Evolutionary conservation across 2,329 filamentous ascomycete genomes (phyloP).

Genomic region (Claviceps maximensis): DNA sequence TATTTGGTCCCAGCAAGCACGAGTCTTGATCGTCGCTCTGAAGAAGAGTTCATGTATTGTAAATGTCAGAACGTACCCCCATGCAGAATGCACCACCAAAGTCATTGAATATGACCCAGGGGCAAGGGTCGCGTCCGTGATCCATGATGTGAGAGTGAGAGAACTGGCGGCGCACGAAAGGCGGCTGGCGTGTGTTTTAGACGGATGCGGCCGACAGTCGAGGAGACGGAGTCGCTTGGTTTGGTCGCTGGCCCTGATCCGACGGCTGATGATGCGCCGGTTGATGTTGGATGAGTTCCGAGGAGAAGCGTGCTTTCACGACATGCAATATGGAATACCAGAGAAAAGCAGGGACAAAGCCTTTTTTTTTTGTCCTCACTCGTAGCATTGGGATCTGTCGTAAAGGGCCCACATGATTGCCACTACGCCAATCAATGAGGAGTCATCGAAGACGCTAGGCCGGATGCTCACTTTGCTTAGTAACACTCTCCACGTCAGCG

Average conservation of each 20-base stretch:
- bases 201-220: not conserved
- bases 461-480: not conserved
- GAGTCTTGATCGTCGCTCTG: not conserved
- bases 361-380: not conserved
- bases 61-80: slow-evolving; percentile 53
- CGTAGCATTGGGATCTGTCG: not conserved
- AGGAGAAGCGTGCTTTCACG: not conserved
- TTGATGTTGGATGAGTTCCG: not conserved
- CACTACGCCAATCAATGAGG: not conserved
- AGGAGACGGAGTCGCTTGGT: not conserved
- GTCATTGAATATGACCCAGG: slow-evolving; percentile 92
- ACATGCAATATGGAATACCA: not conserved
- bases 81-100: slow-evolving; percentile 95
- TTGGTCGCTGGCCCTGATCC: not conserved
- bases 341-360: not conserved
- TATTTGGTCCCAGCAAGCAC: not conserved
- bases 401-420: not conserved
- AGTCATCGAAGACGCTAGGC: not conserved
- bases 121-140: slow-evolving; percentile 93
- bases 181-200: not conserved
- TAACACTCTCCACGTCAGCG: too few species aligned
- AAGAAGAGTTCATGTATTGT: not conserved
- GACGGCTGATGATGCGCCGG: slow-evolving; percentile 1
- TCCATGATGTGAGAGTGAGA: slow-evolving; percentile 47
- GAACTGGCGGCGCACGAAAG: not conserved